Base-by-base conservation (phyloP, 352 stramenopile genomes). In the Pythium guiyangense region DNA sequence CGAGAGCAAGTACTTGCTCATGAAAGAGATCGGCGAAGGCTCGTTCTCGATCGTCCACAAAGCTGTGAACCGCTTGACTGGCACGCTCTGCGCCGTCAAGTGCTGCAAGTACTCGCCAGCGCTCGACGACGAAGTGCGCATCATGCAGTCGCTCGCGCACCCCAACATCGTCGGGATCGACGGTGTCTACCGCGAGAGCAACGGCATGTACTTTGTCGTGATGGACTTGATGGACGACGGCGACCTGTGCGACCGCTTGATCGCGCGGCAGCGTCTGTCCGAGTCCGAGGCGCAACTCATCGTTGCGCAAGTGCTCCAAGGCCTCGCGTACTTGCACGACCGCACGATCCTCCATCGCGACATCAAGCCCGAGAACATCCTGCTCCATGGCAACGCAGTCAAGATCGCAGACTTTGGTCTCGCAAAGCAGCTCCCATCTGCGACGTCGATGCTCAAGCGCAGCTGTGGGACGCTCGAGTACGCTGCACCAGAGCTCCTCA, bases 11-110 rank as follows among this genome's bases (percentile, higher is more conserved):
- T 92, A 88, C 43, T 53, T 87, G 59, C 53, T 93, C 9, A 79
- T 93, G 69, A 85, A 82, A 43, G 83, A 91, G 56, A 91, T 93
- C 34, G 83, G 83, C 20, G 80, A 93, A 81, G 80, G 83, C 3
- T 90, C 80, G 0, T 93, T 93, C 46, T 91, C 83, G 39, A 88
- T 93, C 43, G 83, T 93, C 31, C 83, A 90, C 63, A 79, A 81
- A 20, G 80, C 74, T 1, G 81, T 89, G 35, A 89, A 89, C 60
- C 74, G 74, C 6, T 56, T 85, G 25, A 91, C 76, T 0, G 78
- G 74, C 0, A 70, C 75, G 1, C 49, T 93, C 29, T 88, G 77
- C 20, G 83, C 80, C 0, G 73, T 93, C 10, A 91, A 93, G 54
- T 93, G 83, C 63, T 90, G 80, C 60, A 86, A 89, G 37, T 63